These are phyloP conservation scores for Penicillium odoratum DNA, from an alignment of 495 filamentous ascomycete species.

Conservation along the genomic window DNA sequence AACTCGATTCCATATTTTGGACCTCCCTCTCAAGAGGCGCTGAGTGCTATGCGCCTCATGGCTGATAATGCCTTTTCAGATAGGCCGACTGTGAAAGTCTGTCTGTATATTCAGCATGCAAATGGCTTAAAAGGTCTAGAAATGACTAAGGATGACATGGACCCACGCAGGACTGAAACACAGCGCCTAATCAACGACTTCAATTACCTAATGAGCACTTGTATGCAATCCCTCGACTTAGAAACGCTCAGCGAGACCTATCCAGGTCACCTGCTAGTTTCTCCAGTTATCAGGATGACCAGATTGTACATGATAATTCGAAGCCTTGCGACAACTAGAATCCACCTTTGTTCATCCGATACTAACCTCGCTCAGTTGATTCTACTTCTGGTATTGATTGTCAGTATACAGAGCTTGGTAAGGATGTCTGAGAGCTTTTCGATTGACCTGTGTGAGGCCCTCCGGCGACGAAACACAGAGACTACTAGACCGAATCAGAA, in stretches of 20 bases:
- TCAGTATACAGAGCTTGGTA: background rate
- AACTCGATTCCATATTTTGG: background rate
- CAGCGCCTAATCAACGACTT: background rate
- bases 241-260: background rate
- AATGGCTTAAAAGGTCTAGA: background rate
- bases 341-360: background rate
- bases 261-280: conserved; percentile 8
- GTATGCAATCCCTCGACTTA: conserved; percentile 1
- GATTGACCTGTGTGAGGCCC: background rate
- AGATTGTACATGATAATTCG: conserved; percentile 10
- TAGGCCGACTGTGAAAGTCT: background rate
- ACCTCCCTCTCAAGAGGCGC: conserved; percentile 10
- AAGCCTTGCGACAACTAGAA: conserved; percentile 9
- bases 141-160: background rate
- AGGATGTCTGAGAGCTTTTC: background rate
- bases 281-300: conserved; percentile 10
- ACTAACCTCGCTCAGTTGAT: background rate
- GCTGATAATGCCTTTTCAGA: background rate
- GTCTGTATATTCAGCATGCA: background rate
- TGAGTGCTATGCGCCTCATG: conserved; percentile 1
- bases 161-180: background rate
- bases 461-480: conserved; percentile 2
- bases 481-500: background rate
- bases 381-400: background rate
- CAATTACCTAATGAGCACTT: background rate